phyloP scores from a whole-genome alignment of 2,329 filamentous ascomycete species.

The Coniochaeta sp. region DNA sequence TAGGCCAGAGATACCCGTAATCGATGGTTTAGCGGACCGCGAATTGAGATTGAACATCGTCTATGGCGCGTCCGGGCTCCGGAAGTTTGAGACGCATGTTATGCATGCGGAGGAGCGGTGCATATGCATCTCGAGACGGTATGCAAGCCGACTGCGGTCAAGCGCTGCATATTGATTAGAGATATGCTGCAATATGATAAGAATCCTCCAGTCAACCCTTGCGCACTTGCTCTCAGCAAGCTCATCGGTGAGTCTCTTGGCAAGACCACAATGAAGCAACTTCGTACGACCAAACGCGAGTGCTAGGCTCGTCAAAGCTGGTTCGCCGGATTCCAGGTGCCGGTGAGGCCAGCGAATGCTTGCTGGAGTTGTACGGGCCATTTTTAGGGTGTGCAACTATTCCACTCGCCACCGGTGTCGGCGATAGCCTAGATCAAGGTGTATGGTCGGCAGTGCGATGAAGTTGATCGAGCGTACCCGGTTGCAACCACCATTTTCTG shows the following conservation, averaged over 20 bases:
- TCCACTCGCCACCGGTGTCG: background rate
- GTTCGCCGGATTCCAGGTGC: background rate
- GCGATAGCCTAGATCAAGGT: background rate
- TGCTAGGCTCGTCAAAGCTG: background rate
- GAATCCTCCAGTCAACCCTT: background rate
- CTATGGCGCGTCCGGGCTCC: background rate
- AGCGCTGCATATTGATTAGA: background rate
- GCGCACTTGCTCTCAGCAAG: background rate
- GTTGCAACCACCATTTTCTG: background rate
- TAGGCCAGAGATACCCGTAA: background rate
- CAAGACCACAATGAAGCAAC: background rate
- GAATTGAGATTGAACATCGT: background rate
- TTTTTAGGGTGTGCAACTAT: background rate
- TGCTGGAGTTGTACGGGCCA: background rate
- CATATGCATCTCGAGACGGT: background rate
- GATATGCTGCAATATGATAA: background rate
- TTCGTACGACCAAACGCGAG: background rate
- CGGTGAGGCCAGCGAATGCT: background rate
- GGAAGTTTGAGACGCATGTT: background rate
- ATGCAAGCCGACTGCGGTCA: background rate
- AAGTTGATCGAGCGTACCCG: background rate
- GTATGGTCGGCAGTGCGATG: background rate
- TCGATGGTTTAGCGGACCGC: background rate
- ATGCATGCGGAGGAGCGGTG: background rate
- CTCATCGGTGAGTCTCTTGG: background rate